Conservation (phyloP, 768 basidiomycete genomes). For the Brasilioporus rufonigricans region DNA sequence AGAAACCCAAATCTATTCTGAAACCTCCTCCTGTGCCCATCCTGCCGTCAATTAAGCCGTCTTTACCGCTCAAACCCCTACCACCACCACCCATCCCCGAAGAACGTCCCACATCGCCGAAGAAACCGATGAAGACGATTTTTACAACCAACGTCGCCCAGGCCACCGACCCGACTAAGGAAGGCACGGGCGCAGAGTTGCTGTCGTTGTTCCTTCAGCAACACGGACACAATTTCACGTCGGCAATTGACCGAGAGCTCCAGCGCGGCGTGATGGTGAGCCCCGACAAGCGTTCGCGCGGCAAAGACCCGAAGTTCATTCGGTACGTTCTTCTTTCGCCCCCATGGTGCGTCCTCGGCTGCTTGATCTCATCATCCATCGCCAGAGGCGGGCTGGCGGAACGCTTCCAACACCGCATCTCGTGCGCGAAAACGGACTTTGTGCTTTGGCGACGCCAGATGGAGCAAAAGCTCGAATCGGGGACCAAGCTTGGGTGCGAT, state of each 20-base stretch:
- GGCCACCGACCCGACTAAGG: slow-evolving; percentile 51
- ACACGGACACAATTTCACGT: slow-evolving; percentile 37
- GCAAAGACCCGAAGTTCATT: slow-evolving; percentile 43
- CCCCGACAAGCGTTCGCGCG: slow-evolving; percentile 51
- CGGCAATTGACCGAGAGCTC: slow-evolving; percentile 36
- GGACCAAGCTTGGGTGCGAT: slow-evolving; percentile 35
- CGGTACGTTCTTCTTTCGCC: slow-evolving; percentile 37
- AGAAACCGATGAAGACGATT: slow-evolving; percentile 47
- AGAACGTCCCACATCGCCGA: slow-evolving; percentile 16
- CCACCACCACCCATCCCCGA: slow-evolving; percentile 29
- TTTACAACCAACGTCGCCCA: slow-evolving; percentile 51
- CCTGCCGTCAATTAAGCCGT: slow-evolving; percentile 8
- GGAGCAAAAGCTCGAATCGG: slow-evolving; percentile 34
- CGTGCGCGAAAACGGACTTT: slow-evolving; percentile 44
- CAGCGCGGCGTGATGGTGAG: slow-evolving; percentile 56
- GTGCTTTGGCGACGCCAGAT: slow-evolving; percentile 54
- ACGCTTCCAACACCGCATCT: slow-evolving; percentile 42
- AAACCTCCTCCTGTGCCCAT: slow-evolving; percentile 30
- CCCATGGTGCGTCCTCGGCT: too few species aligned
- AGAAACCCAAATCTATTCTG: slow-evolving; percentile 24
- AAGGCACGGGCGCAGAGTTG: slow-evolving; percentile 48
- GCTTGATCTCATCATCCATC: not conserved
- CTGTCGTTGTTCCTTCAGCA: slow-evolving; percentile 54
- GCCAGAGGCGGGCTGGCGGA: slow-evolving; percentile 57
- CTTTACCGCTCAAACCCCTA: slow-evolving; percentile 22